These are phyloP conservation scores for Corylus heterophylla DNA, from an alignment of 306 rosid species.

Conservation along the genomic window DNA sequence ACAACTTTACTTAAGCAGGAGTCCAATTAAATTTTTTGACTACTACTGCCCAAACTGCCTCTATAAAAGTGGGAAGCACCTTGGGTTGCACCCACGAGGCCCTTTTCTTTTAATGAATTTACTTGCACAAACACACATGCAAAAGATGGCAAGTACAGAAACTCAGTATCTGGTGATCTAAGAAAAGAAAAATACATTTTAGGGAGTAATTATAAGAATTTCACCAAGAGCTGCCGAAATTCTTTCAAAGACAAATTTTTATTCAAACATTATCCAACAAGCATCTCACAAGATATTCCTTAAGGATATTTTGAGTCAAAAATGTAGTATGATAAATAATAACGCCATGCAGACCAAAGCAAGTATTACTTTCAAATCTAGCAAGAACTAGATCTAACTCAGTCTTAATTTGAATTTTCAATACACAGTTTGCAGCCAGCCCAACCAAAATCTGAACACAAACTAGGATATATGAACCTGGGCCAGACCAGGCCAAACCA, in stretches of 20 bases:
- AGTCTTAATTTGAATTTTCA: not conserved
- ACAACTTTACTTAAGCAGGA: not conserved
- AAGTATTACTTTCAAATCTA: not conserved
- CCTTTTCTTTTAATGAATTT: not conserved
- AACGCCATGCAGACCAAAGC: not conserved
- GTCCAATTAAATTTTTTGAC: constrained; percentile 4
- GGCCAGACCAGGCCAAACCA: not conserved
- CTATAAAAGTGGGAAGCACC: not conserved
- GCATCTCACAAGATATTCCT: not conserved
- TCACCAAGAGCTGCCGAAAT: constrained; percentile 1
- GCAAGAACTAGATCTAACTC: not conserved
- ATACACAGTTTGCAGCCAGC: not conserved
- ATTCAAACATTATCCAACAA: not conserved
- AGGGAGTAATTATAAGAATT: not conserved
- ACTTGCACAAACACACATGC: not conserved
- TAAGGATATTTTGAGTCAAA: not conserved
- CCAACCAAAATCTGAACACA: not conserved
- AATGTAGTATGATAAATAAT: not conserved
- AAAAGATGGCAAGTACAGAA: not conserved
- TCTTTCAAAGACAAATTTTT: not conserved
- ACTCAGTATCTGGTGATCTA: not conserved
- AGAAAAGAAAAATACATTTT: not conserved
- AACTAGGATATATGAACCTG: not conserved
- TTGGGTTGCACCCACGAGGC: not conserved
- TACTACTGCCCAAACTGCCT: not conserved